Evolutionary conservation across 768 basidiomycete genomes (phyloP).

Genomic region (Leccinum longicurvipes): DNA sequence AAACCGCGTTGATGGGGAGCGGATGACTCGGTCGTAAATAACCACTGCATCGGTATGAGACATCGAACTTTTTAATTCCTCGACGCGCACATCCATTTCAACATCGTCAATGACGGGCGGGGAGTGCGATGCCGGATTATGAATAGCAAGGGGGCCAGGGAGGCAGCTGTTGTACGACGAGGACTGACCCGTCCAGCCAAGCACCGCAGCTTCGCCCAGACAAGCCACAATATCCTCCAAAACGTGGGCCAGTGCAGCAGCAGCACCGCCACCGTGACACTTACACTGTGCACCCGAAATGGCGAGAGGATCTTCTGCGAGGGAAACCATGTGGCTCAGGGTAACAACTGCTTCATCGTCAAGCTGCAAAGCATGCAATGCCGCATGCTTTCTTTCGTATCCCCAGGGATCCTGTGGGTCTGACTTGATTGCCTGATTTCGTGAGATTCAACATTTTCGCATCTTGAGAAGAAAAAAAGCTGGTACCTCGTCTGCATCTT

Average conservation of each 20-base stretch:
- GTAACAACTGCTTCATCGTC: neutral
- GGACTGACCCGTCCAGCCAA: slow-evolving; percentile 9
- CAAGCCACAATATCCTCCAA: slow-evolving; percentile 10
- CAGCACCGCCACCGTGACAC: slow-evolving; percentile 1
- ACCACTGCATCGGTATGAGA: neutral
- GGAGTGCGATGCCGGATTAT: neutral
- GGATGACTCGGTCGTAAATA: neutral
- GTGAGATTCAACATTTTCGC: neutral
- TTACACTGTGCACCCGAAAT: neutral
- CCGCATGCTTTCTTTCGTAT: slow-evolving; percentile 2
- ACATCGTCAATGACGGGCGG: neutral
- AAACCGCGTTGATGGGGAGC: neutral
- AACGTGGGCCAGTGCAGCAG: slow-evolving; percentile 7
- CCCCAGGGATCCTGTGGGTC: neutral
- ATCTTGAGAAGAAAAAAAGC: too few species aligned
- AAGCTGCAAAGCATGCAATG: neutral
- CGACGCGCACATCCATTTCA: neutral
- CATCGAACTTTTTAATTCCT: neutral
- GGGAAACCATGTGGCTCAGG: neutral
- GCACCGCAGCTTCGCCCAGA: slow-evolving; percentile 1
- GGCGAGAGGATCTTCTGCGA: neutral
- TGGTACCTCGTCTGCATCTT: slow-evolving; percentile 13
- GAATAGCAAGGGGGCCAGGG: neutral
- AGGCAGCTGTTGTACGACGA: slow-evolving; percentile 15
- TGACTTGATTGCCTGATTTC: neutral